Percentiles rank a stretch among this genome's conserved stretches.
Evolutionary conservation across 768 basidiomycete species (phyloP).

Genomic region (Stropharia rugosoannulata): DNA sequence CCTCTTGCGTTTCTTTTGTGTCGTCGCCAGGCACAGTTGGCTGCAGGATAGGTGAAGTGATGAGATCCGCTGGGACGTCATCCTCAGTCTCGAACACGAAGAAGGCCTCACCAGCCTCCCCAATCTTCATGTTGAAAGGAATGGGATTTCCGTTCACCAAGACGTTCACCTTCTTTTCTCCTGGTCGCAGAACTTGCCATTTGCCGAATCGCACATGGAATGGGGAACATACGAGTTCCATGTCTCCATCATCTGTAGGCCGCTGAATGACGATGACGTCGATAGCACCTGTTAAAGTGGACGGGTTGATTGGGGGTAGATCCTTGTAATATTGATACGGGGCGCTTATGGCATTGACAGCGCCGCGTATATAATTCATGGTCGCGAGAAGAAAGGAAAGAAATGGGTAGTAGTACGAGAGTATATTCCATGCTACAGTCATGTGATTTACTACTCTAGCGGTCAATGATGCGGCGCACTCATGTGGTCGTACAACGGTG

Average conservation of each 20-base stretch:
- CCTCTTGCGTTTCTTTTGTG: conserved; percentile 17
- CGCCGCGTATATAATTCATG: conserved; percentile 90
- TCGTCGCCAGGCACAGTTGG: conserved; percentile 50
- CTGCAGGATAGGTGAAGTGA: conserved; percentile 88
- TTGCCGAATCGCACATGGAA: conserved; percentile 99
- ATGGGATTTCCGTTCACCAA: conserved; percentile 83
- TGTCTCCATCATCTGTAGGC: conserved; percentile 57
- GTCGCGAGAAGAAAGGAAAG: conserved; percentile 19
- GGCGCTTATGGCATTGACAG: conserved; percentile 80
- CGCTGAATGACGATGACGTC: conserved; percentile 95
- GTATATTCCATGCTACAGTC: conserved; percentile 21
- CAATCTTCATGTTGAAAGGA: conserved; percentile 98
- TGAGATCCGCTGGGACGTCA: conserved; percentile 89
- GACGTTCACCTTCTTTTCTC: conserved; percentile 93
- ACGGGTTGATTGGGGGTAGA: conserved; percentile 84
- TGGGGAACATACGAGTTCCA: conserved; percentile 84
- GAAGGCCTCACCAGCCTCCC: conserved; percentile 98
- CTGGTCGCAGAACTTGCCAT: conserved; percentile 90
- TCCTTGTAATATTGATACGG: conserved; percentile 92
- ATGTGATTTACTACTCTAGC: conserved; percentile 30
- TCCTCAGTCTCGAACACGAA: conserved; percentile 97
- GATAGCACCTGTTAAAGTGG: conserved; percentile 97
- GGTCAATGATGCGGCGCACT: conserved; percentile 28
- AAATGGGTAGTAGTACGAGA: conserved; percentile 14
- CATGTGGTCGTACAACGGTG: conserved; percentile 66